Conservation (phyloP, 2,329 filamentous ascomycete genomes). For the Orbilia brochopaga region DNA sequence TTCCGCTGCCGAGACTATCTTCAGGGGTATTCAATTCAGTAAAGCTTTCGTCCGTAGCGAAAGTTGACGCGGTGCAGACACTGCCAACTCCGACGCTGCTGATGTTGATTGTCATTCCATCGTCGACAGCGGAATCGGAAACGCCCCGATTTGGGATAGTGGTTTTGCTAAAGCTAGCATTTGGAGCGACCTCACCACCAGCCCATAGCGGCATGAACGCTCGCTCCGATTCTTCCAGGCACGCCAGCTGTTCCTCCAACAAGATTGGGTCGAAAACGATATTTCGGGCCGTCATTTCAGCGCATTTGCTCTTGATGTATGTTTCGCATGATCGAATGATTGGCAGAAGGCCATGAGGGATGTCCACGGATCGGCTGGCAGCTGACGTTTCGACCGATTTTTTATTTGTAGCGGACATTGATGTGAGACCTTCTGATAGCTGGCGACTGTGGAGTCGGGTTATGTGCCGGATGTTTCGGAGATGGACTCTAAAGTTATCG, state of each 20-base stretch:
- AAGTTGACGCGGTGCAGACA: conserved; percentile 22
- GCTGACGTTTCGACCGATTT: no score
- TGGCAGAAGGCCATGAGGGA: conserved; percentile 17
- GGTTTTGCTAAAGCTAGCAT: not conserved
- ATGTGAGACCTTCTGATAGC: not conserved
- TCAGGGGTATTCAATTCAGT: conserved; percentile 15
- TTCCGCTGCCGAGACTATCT: conserved; percentile 17
- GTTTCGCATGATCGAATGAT: conserved; percentile 41
- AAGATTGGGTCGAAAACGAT: conserved; percentile 47
- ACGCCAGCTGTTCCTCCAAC: conserved; percentile 35
- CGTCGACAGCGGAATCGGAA: conserved; percentile 17
- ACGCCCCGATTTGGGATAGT: conserved; percentile 14
- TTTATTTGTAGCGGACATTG: not conserved
- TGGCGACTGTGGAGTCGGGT: conserved; percentile 24
- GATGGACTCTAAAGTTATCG: conserved; percentile 31
- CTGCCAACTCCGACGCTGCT: conserved; percentile 37
- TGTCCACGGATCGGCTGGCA: not conserved
- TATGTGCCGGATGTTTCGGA: conserved; percentile 29
- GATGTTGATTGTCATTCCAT: conserved; percentile 42
- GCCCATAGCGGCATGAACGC: conserved; percentile 46
- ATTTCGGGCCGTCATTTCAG: conserved; percentile 39
- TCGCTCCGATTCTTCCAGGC: conserved; percentile 44
- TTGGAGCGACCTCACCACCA: conserved; percentile 29
- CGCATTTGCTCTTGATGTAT: conserved; percentile 34
- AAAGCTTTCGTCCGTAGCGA: conserved; percentile 22